These are phyloP conservation scores for Sporothrix humicola DNA, from an alignment of 2,329 filamentous ascomycete genomes.

Conservation along the genomic window DNA sequence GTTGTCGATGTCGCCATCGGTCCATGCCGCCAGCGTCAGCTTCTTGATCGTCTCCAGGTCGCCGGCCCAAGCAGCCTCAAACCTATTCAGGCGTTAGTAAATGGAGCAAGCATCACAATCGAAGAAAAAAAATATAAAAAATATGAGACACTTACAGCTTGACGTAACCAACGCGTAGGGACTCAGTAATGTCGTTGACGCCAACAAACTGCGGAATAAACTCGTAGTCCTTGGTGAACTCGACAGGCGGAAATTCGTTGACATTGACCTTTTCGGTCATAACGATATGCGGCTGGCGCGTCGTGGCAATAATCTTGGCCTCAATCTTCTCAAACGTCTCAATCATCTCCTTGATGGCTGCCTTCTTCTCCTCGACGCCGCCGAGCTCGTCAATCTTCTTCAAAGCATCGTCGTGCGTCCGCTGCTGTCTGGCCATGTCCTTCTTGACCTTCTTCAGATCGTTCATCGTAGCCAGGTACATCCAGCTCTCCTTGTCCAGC, in stretches of 20 bases:
- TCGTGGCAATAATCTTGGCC: constrained; percentile 58
- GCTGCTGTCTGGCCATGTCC: constrained; percentile 44
- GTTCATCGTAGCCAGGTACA: constrained; percentile 58
- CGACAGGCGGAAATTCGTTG: background rate
- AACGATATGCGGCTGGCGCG: constrained; percentile 70
- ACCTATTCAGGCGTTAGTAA: constrained; percentile 43
- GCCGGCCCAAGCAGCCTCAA: constrained; percentile 76
- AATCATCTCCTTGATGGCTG: constrained; percentile 59
- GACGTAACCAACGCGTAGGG: constrained; percentile 64
- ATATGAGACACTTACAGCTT: no score
- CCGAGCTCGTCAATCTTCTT: constrained; percentile 42
- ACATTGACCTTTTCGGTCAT: constrained; percentile 61
- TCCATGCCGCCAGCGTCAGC: constrained; percentile 66
- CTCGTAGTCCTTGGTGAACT: constrained; percentile 48
- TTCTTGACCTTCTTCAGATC: constrained; percentile 47
- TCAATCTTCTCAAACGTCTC: constrained; percentile 62
- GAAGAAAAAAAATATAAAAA: no score
- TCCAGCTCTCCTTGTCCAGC: constrained; percentile 63
- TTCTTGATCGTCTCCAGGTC: constrained; percentile 69
- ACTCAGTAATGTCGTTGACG: constrained; percentile 62
- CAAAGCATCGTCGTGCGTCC: constrained; percentile 47
- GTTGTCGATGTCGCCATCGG: constrained; percentile 51
- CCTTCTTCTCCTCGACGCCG: constrained; percentile 58
- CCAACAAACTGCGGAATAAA: constrained; percentile 58
- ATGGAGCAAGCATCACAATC: no score